Percentiles rank a stretch among this genome's conserved stretches.
phyloP scores from a whole-genome alignment of 441 rosid genomes.

The Codiaeum variegatum region DNA sequence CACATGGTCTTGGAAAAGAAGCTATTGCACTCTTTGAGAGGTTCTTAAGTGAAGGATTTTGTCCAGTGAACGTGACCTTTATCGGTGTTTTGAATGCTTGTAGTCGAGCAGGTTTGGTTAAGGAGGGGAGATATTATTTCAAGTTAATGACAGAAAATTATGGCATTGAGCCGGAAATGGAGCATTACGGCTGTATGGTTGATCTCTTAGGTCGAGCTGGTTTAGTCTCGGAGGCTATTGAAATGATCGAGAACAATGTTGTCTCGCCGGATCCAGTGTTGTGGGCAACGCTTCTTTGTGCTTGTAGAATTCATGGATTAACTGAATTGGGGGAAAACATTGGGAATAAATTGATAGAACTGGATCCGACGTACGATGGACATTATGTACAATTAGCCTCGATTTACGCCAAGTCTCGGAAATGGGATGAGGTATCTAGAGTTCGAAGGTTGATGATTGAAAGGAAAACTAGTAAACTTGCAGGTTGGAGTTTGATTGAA shows the following conservation, averaged over 20 bases:
- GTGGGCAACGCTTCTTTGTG: conserved; percentile 54
- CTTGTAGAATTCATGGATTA: conserved; percentile 54
- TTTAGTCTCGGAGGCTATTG: conserved; percentile 44
- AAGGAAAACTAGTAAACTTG: conserved; percentile 19
- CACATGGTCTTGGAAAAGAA: conserved; percentile 47
- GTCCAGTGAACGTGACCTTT: conserved; percentile 57
- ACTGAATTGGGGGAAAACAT: conserved; percentile 45
- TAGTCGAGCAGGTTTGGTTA: conserved; percentile 55
- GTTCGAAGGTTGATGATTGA: conserved; percentile 22
- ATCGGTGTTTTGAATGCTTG: conserved; percentile 65
- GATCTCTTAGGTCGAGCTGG: conserved; percentile 73
- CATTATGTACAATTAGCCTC: conserved; percentile 50
- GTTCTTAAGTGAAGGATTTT: conserved; percentile 36
- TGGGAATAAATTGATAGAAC: conserved; percentile 34
- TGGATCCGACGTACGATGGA: conserved; percentile 49
- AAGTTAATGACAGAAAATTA: conserved; percentile 41
- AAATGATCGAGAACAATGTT: conserved; percentile 28
- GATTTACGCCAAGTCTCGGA: conserved; percentile 28
- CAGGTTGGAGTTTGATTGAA: conserved; percentile 30
- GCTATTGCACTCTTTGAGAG: conserved; percentile 41
- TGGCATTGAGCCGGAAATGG: conserved; percentile 46
- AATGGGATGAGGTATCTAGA: conserved; percentile 23
- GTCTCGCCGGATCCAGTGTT: conserved; percentile 38
- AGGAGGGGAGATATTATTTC: conserved; percentile 41
- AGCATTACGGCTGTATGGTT: conserved; percentile 65